Percentiles rank a stretch among this genome's conserved stretches.
Evolutionary conservation across 1,139 yeast species (phyloP).

Genomic region (Taphrina betulina): DNA sequence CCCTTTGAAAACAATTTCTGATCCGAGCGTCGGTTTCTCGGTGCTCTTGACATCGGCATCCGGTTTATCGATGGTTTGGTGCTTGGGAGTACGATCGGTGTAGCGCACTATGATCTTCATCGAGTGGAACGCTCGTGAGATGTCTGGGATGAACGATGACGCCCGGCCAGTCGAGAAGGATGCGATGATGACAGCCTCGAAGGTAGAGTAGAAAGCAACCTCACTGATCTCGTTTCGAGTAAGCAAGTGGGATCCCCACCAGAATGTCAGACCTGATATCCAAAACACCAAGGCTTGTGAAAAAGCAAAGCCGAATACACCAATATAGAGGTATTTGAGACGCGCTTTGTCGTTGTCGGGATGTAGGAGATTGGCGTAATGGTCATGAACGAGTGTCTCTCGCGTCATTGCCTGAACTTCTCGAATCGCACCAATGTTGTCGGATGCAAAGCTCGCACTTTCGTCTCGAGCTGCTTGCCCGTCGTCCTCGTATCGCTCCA

Average conservation of each 20-base stretch:
- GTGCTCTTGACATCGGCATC: slow-evolving; percentile 48
- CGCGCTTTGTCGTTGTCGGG: slow-evolving; percentile 52
- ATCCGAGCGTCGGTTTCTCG: slow-evolving; percentile 41
- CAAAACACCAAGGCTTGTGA: slow-evolving; percentile 40
- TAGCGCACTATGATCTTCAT: slow-evolving; percentile 53
- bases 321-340: slow-evolving; percentile 52
- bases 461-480: slow-evolving; percentile 49
- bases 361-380: slow-evolving; percentile 54
- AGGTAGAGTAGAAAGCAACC: slow-evolving; percentile 36
- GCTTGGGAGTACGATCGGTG: slow-evolving; percentile 50
- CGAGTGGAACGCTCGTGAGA: slow-evolving; percentile 60
- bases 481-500: slow-evolving; percentile 62
- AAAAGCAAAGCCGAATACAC: slow-evolving; percentile 46
- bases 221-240: slow-evolving; percentile 36
- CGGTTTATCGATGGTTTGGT: slow-evolving; percentile 51
- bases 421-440: slow-evolving; percentile 51
- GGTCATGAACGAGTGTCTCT: slow-evolving; percentile 53
- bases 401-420: slow-evolving; percentile 59
- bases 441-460: slow-evolving; percentile 53
- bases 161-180: slow-evolving; percentile 49
- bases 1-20: slow-evolving; percentile 57
- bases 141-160: slow-evolving; percentile 53
- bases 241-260: slow-evolving; percentile 41
- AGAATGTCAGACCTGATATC: slow-evolving; percentile 41
- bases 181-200: slow-evolving; percentile 47